Base-by-base conservation (phyloP, 129 eudicot genomes). In the Flaveria trinervia region DNA sequence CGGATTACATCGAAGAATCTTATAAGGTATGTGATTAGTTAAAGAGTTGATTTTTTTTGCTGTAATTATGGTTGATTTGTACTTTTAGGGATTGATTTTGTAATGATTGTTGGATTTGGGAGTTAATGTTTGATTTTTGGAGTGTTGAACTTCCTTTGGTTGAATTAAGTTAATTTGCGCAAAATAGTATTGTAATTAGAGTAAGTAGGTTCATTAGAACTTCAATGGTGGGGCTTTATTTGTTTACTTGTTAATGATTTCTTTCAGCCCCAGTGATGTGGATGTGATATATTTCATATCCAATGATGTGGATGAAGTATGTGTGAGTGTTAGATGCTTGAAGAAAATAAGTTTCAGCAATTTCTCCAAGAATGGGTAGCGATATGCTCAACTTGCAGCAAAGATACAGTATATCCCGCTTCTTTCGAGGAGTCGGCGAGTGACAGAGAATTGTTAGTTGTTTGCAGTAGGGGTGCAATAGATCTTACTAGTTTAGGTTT, bases 1-100 rank as follows among this genome's bases (percentile, higher is more conserved):
- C 90, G 98, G 8, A 92, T 92, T 14, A 92, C 98, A 30, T 90
- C 98, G 15, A 92, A 92, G 70, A 90, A 92, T 70, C 92, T 90
- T 22, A 91, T 91, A 56, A 91, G 97, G 97, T 88, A 77, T 14
- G 33, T 39, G 5, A 49, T 69, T 4, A 7, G 3, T 70, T 44
- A 23, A 33, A 52, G 1, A 2, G 64, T 65, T 13, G 2, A n/a
- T 55, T 55, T 68, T 68, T 0, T 6, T 17, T 39, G 30, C 22
- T 5, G 4, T 26, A 11, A 12, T 28, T 61, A 0, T 9, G 50
- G 23, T 39, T 39, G 30, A 72, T 72, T 30, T 62, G 44, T 14
- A 44, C 69, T 43, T 17, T 22, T 2, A 18, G 13, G 13, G 20
- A 12, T 18, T 28, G 76, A 54, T 72, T 17, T 55, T 30, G 10